These are phyloP conservation scores for Erodium moschatum DNA, from an alignment of 441 rosid genomes.

Conservation along the genomic window DNA sequence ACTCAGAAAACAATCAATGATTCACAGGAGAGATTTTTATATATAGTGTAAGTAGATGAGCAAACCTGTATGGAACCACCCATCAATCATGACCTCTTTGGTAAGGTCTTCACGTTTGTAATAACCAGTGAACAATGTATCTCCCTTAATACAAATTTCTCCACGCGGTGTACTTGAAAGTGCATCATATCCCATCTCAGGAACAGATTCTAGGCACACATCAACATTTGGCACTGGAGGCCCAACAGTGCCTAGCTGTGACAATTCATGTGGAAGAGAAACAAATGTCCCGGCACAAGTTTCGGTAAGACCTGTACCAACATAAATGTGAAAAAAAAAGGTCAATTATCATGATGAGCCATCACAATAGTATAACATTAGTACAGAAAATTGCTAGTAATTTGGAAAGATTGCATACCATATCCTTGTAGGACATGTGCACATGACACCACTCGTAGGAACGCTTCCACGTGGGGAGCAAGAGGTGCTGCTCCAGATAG, in stretches of 20 bases:
- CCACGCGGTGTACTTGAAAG: constrained; percentile 47
- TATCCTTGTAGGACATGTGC: constrained; percentile 95
- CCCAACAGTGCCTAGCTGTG: constrained; percentile 89
- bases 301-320: constrained; percentile 71
- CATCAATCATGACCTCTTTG: constrained; percentile 70
- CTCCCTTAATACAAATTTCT: constrained; percentile 79
- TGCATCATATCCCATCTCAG: constrained; percentile 89
- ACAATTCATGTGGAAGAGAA: constrained; percentile 66
- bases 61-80: constrained; percentile 94
- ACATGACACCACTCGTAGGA: constrained; percentile 85
- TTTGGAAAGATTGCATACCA: constrained; percentile 33
- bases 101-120: constrained; percentile 90
- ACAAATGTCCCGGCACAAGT: constrained; percentile 91
- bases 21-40: neutral
- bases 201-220: constrained; percentile 75
- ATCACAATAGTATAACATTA: too few species aligned
- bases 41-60: constrained; percentile 2
- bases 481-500: constrained; percentile 97
- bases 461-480: constrained; percentile 69
- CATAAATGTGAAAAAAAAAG: constrained; percentile 8
- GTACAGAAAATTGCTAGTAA: neutral
- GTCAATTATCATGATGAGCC: neutral
- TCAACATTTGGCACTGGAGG: constrained; percentile 94
- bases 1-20: constrained; percentile 5
- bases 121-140: constrained; percentile 67